phyloP scores from a whole-genome alignment of 345 rosid genomes.

The Reutealis trisperma region DNA sequence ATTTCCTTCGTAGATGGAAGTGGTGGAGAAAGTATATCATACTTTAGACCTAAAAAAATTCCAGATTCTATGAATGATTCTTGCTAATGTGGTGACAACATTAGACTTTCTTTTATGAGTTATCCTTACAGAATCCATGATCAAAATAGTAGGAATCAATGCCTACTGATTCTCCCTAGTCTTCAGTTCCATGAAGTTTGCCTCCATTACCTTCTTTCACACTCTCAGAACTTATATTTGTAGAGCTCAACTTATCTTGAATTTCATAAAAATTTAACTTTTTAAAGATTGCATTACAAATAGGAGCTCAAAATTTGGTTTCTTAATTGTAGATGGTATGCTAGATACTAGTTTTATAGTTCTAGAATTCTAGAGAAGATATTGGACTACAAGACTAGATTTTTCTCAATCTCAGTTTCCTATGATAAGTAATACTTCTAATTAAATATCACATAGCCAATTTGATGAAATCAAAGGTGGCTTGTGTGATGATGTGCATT shows the following conservation, averaged over 20 bases:
- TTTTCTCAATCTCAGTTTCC: no score
- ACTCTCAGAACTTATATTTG: conserved; percentile 9
- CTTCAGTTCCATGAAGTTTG: conserved; percentile 20
- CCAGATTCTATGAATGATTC: background rate
- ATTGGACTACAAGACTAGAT: background rate
- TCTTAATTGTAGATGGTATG: background rate
- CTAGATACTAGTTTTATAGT: background rate
- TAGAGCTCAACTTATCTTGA: conserved; percentile 25
- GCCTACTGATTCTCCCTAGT: conserved; percentile 14
- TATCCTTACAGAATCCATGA: background rate
- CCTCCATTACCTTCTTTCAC: background rate
- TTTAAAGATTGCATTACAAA: background rate
- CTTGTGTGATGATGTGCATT: background rate
- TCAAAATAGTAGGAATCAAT: conserved; percentile 13
- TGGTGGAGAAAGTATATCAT: conserved; percentile 24
- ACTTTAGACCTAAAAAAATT: no score
- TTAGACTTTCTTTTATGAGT: background rate
- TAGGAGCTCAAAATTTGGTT: background rate
- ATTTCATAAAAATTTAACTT: conserved; percentile 15
- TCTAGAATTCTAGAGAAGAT: background rate
- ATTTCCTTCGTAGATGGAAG: conserved; percentile 29
- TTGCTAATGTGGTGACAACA: background rate
- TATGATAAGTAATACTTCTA: no score
- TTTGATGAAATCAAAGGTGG: conserved; percentile 4
- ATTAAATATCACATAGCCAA: no score